A percentile compares a stretch with the other conserved stretches of the same genome.
Evolutionary conservation across 805 yeast species (phyloP).

Genomic region (Peterozyma toletana): DNA sequence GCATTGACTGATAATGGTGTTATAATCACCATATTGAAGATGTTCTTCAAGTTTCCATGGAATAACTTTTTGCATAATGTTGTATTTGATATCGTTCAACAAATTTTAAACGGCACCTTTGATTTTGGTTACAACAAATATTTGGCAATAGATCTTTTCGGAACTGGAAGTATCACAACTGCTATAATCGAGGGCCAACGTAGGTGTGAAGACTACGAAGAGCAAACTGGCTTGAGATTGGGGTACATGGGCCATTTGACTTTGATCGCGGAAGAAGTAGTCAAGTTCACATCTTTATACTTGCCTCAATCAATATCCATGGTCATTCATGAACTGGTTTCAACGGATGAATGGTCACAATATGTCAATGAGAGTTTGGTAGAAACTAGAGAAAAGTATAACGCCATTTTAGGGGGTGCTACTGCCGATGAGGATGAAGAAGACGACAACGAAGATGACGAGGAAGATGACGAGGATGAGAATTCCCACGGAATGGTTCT

Average conservation of each 20-base stretch:
- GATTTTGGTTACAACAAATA: conserved; percentile 82
- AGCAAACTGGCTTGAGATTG: conserved; percentile 53
- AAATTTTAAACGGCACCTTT: conserved; percentile 80
- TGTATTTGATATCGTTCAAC: conserved; percentile 94
- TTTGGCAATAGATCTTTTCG: conserved; percentile 64
- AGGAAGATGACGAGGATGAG: conserved; percentile 25
- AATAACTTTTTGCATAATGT: conserved; percentile 96
- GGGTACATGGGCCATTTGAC: conserved; percentile 98
- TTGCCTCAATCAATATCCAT: conserved; percentile 55
- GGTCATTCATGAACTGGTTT: conserved; percentile 38
- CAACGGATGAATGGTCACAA: conserved; percentile 63
- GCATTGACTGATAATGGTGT: conserved; percentile 70
- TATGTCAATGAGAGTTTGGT: conserved; percentile 79
- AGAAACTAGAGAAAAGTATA: conserved; percentile 89
- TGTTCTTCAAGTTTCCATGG: conserved; percentile 90
- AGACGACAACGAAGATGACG: conserved; percentile 24
- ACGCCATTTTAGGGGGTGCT: conserved; percentile 86
- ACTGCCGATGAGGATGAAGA: conserved; percentile 36
- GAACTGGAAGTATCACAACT: conserved; percentile 52
- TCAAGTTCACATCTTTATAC: conserved; percentile 65
- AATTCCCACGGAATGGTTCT: conserved; percentile 15
- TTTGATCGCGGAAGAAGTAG: conserved; percentile 90
- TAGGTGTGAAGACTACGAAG: conserved; percentile 53
- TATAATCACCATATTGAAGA: conserved; percentile 56
- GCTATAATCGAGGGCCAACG: conserved; percentile 57